Conservation (phyloP, 257 asterid species). For the Catharanthus roseus region DNA sequence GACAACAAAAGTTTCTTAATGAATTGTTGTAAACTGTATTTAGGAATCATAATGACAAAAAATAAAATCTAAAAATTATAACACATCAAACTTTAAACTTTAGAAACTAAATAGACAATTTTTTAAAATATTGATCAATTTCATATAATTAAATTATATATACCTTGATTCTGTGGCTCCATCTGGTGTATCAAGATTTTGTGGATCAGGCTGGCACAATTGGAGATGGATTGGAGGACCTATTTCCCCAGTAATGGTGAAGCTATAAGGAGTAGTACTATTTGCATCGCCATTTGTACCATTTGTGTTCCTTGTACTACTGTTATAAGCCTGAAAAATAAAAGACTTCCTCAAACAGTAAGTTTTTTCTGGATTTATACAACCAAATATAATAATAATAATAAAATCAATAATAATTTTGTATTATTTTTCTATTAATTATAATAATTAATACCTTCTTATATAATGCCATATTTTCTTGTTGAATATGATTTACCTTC, state of each 20-base stretch:
- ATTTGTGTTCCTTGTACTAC: slow-evolving; percentile 31
- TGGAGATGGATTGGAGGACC: slow-evolving; percentile 46
- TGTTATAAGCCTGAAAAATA: slow-evolving; percentile 49
- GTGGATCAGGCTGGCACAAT: slow-evolving; percentile 49
- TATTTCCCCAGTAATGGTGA: slow-evolving; percentile 20
- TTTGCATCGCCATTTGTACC: slow-evolving; percentile 24
- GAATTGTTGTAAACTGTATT: too few species aligned
- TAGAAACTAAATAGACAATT: too few species aligned
- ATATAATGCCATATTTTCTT: slow-evolving; percentile 42
- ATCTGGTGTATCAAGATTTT: slow-evolving; percentile 17
- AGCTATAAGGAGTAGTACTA: slow-evolving; percentile 27
- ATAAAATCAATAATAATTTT: too few species aligned
- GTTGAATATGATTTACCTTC: slow-evolving; percentile 62
- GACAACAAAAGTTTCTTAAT: too few species aligned
- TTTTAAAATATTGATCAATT: background rate
- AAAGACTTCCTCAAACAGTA: slow-evolving; percentile 1
- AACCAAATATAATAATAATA: too few species aligned
- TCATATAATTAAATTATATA: too few species aligned
- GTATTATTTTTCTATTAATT: too few species aligned
- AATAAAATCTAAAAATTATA: too few species aligned
- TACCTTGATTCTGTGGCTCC: slow-evolving; percentile 43
- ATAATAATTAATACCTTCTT: slow-evolving; percentile 45
- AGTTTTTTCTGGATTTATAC: background rate
- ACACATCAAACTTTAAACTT: too few species aligned
- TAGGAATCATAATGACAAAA: too few species aligned